A percentile compares a stretch with the other conserved stretches of the same genome.
Evolutionary conservation across 2,329 filamentous ascomycete species (phyloP).

Genomic region (Fusarium equiseti): DNA sequence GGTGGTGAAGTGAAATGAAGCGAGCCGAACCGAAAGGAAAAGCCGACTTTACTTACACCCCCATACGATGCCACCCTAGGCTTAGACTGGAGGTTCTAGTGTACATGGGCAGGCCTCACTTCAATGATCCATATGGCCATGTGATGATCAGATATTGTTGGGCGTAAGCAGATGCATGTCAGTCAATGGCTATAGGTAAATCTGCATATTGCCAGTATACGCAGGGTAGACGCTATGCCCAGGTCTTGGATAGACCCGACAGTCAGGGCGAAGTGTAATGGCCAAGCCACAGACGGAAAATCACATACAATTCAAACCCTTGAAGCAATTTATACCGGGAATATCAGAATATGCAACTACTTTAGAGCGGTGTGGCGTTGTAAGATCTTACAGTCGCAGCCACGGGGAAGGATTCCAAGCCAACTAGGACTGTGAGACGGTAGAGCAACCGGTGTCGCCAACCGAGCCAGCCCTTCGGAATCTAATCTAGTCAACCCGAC

Average conservation of each 20-base stretch:
- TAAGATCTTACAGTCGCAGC: background rate
- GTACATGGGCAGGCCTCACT: background rate
- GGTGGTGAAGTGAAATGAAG: background rate
- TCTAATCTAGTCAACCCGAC: conserved; percentile 40
- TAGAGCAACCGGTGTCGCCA: conserved; percentile 22
- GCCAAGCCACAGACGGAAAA: background rate
- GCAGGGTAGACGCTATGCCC: background rate
- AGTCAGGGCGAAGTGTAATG: background rate
- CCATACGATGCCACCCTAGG: background rate
- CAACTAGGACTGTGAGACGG: conserved; percentile 31
- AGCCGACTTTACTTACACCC: background rate
- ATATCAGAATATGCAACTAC: conserved; percentile 7
- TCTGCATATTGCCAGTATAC: background rate
- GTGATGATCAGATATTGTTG: background rate
- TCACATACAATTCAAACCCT: background rate
- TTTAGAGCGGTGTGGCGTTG: conserved; percentile 32
- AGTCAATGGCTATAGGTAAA: background rate
- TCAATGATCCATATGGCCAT: background rate
- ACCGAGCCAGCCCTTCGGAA: conserved; percentile 47
- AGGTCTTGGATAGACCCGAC: background rate
- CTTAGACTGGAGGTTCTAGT: too few species aligned
- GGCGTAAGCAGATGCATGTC: background rate
- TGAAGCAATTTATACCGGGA: background rate
- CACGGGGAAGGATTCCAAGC: conserved; percentile 16
- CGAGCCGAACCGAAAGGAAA: conserved; percentile 7